phyloP scores from a whole-genome alignment of 805 yeast genomes.

The Metschnikowia corniflorae region DNA sequence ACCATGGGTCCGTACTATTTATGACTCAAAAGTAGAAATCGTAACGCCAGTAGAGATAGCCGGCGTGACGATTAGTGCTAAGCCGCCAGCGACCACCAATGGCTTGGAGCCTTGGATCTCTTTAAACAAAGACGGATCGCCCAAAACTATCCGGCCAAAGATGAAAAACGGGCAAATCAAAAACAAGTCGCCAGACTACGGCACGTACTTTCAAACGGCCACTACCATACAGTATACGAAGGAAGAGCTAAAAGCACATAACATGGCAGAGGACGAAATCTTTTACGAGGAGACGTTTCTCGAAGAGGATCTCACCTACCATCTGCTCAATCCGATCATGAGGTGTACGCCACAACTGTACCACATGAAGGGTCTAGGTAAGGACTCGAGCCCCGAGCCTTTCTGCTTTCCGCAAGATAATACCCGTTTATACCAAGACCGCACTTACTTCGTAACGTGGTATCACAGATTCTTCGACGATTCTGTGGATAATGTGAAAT shows the following conservation, averaged over 20 bases:
- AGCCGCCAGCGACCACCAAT: slow-evolving; percentile 67
- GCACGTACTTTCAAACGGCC: slow-evolving; percentile 73
- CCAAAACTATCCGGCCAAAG: slow-evolving; percentile 76
- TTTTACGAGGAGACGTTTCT: slow-evolving; percentile 52
- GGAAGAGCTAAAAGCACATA: slow-evolving; percentile 68
- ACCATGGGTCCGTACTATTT: slow-evolving; percentile 76
- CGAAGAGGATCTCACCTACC: slow-evolving; percentile 73
- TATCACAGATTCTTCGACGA: slow-evolving; percentile 59
- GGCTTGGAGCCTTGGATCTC: slow-evolving; percentile 81
- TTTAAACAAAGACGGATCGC: slow-evolving; percentile 70
- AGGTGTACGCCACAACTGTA: slow-evolving; percentile 83
- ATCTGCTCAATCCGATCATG: slow-evolving; percentile 68
- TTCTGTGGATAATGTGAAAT: slow-evolving; percentile 55
- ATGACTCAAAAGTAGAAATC: slow-evolving; percentile 51
- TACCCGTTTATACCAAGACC: slow-evolving; percentile 51
- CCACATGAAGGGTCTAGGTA: slow-evolving; percentile 58
- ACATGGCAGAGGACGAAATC: slow-evolving; percentile 58
- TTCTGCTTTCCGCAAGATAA: slow-evolving; percentile 79
- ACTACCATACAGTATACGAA: slow-evolving; percentile 53
- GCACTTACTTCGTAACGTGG: slow-evolving; percentile 79
- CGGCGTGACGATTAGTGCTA: slow-evolving; percentile 60
- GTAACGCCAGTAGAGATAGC: slow-evolving; percentile 62
- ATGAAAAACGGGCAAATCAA: slow-evolving; percentile 67
- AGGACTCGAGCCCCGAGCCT: slow-evolving; percentile 61
- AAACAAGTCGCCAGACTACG: slow-evolving; percentile 66